Base-by-base conservation (phyloP, 2,329 filamentous ascomycete genomes). In the Sordariomycetes sp. region DNA sequence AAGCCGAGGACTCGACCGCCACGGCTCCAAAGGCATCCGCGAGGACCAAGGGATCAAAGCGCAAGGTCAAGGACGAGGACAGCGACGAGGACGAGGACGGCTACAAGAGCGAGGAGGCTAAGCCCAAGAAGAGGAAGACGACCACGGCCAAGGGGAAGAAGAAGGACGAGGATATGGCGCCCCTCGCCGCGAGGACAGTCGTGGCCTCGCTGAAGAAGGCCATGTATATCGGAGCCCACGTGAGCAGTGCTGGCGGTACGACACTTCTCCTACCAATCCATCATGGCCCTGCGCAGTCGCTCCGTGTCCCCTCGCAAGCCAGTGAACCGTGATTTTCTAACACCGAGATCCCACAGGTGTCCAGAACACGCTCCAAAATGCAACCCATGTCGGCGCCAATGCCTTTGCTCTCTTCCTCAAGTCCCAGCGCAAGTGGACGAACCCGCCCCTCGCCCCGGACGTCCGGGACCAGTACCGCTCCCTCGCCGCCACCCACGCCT, bases 321-420 rank as follows among this genome's bases (percentile, higher is more conserved):
- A 46, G 7, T 16, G 14, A n/a, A n/a, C 4, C 10, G 37, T 28
- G 4, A 24, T 18, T 52, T n/a, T 6, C 54, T 57, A 50, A 57
- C 54, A 11, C 32, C 3, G 34, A 35, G 18, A 14, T 40, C 35
- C 35, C 3, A 46, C 64, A 92, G 89, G 92, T 57, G 89, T 97
- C 0, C 91, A 97, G 59, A 97, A 97, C 70, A 81, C 92, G 0
- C 79, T 97, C 60, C 76, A 79, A 24, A 96, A 96, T 65, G 83
- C 88, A 52, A 69, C 86, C 1, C 81, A 90, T 55, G 91, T 96
- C 62, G 92, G 92, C 57, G 92, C 88, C 62, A 99, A 97, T 69
- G 85, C 92, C 11, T 96, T 97, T 65, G 94, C 94, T 3, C 78
- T 97, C 22, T 99, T 99, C 74, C 80, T 99, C 64, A 97, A 97